phyloP scores from a whole-genome alignment of 768 basidiomycete species.

The Auriculariales sp. region DNA sequence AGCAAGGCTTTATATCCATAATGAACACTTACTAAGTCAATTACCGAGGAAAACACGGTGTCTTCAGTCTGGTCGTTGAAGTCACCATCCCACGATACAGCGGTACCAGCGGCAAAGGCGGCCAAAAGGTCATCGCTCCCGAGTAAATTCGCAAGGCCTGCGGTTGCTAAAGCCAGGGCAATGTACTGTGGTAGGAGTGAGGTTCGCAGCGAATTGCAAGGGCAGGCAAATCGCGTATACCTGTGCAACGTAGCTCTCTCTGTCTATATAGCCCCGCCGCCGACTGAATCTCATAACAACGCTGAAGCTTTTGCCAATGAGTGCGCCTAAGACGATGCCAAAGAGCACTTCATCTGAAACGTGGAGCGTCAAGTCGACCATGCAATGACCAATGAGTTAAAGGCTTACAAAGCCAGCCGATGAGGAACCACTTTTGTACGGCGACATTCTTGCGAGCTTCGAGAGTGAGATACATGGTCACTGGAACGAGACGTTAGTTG shows the following conservation, averaged over 20 bases:
- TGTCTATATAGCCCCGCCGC: slow-evolving; percentile 47
- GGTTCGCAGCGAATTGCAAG: background rate
- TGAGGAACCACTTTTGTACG: slow-evolving; percentile 70
- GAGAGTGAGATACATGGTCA: slow-evolving; percentile 74
- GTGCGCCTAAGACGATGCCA: slow-evolving; percentile 52
- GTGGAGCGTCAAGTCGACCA: background rate
- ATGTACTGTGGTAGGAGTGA: slow-evolving; percentile 28
- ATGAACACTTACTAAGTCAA: slow-evolving; percentile 48
- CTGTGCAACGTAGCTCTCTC: slow-evolving; percentile 80
- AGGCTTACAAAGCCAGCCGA: slow-evolving; percentile 65
- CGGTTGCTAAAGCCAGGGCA: slow-evolving; percentile 55
- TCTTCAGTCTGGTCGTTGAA: slow-evolving; percentile 71
- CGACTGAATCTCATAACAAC: slow-evolving; percentile 61
- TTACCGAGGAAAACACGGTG: slow-evolving; percentile 77
- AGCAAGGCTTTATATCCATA: background rate
- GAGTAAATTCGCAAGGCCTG: slow-evolving; percentile 65
- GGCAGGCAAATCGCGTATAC: background rate
- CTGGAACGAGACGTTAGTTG: slow-evolving; percentile 17
- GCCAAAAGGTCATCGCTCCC: slow-evolving; percentile 84
- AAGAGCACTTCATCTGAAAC: slow-evolving; percentile 63
- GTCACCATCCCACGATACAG: slow-evolving; percentile 85
- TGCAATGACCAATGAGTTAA: background rate
- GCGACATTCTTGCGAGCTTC: slow-evolving; percentile 49
- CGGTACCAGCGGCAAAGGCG: slow-evolving; percentile 75
- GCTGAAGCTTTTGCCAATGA: slow-evolving; percentile 42